Evolutionary conservation across 2,329 filamentous ascomycete genomes (phyloP).

Genomic region (Fusarium pseudonygamai): DNA sequence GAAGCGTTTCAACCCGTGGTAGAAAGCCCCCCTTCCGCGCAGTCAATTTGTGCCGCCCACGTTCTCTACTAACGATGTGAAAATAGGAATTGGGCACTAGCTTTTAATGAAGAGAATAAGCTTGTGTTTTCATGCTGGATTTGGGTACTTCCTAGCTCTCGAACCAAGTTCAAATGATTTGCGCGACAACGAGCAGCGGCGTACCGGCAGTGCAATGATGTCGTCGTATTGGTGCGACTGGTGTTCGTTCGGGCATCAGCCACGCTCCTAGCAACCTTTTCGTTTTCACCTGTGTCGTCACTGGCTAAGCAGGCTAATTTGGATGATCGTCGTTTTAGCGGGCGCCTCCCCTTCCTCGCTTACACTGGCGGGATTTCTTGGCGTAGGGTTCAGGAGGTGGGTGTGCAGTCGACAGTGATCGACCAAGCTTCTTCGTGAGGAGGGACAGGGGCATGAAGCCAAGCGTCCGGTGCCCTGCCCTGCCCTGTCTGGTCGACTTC

Average conservation of each 20-base stretch:
- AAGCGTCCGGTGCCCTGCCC: slow-evolving; percentile 31
- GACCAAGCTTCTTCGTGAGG: slow-evolving; percentile 39
- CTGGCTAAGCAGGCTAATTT: slow-evolving; percentile 42
- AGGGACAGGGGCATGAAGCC: slow-evolving; percentile 32
- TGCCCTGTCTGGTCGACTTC: slow-evolving; percentile 13
- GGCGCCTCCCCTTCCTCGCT: slow-evolving; percentile 45
- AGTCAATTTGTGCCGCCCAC: not conserved
- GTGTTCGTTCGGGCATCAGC: slow-evolving; percentile 33
- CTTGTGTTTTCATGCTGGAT: not conserved
- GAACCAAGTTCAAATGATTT: slow-evolving; percentile 23
- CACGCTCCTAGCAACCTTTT: slow-evolving; percentile 25
- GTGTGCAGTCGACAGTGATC: slow-evolving; percentile 34
- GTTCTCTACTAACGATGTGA: not conserved
- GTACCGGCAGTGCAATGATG: slow-evolving; percentile 32
- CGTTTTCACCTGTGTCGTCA: slow-evolving; percentile 33
- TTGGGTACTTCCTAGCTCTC: slow-evolving; percentile 7
- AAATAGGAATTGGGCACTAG: not conserved
- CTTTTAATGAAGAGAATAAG: not conserved
- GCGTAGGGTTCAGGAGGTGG: slow-evolving; percentile 30
- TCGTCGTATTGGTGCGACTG: slow-evolving; percentile 24
- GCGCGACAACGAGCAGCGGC: slow-evolving; percentile 19
- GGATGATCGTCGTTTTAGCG: slow-evolving; percentile 45
- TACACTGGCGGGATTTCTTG: slow-evolving; percentile 41
- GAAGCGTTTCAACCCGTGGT: slow-evolving; percentile 9
- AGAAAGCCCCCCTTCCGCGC: not conserved